Evolutionary conservation across 768 basidiomycete species (phyloP).

Genomic region (Porpolomopsis calyptriformis): DNA sequence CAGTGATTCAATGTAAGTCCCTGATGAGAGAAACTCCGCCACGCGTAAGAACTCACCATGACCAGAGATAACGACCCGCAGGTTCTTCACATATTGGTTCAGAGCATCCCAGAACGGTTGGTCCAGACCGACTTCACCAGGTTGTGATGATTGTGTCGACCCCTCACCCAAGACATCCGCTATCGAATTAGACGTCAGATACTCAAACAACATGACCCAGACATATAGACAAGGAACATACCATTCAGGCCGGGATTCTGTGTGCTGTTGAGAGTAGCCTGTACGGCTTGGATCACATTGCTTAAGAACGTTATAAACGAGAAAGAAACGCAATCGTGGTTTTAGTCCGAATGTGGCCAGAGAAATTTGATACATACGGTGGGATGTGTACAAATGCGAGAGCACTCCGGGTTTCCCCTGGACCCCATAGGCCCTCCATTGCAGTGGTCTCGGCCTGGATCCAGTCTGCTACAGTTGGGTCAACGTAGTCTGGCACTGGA

Average conservation of each 20-base stretch:
- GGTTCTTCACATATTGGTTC: conserved; percentile 47
- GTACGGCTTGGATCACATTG: conserved; percentile 28
- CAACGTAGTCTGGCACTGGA: conserved; percentile 58
- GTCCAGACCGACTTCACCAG: conserved; percentile 33
- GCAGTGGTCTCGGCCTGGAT: conserved; percentile 38
- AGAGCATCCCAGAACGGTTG: conserved; percentile 52
- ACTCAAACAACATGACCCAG: neutral
- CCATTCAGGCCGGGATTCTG: conserved; percentile 37
- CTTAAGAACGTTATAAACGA: conserved; percentile 13
- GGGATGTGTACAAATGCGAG: conserved; percentile 71
- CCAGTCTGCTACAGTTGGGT: conserved; percentile 51
- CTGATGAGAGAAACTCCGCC: too few relatives aligned
- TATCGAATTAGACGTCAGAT: conserved; percentile 15
- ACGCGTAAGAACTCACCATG: conserved; percentile 51
- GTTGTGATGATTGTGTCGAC: conserved; percentile 47
- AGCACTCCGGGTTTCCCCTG: conserved; percentile 37
- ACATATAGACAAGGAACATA: conserved; percentile 9
- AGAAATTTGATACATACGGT: conserved; percentile 35
- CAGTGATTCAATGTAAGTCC: too few relatives aligned
- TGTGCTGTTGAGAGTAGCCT: conserved; percentile 23
- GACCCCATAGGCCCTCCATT: conserved; percentile 55
- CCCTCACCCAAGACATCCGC: conserved; percentile 45
- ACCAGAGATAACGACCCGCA: conserved; percentile 59
- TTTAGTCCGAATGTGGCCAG: too few relatives aligned
- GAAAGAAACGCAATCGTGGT: conserved; percentile 3